Evolutionary conservation across 352 stramenopile species (phyloP).

Genomic region (Phytophthora pluvialis): DNA sequence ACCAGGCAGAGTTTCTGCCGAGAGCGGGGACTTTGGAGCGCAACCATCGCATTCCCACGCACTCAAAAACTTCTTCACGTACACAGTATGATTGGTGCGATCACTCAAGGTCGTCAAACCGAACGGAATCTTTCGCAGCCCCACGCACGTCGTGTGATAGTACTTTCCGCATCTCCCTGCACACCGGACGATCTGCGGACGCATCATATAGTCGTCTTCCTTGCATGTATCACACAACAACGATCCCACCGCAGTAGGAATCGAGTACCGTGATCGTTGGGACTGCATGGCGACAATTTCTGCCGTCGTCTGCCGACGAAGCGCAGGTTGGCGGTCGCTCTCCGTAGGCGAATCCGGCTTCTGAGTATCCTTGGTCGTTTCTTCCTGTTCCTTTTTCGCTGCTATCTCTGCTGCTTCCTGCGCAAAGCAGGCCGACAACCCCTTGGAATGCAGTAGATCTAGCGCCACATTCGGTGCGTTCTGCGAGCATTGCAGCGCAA

Average conservation of each 20-base stretch:
- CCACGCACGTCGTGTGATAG: conserved; percentile 83
- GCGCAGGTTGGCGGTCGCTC: conserved; percentile 17
- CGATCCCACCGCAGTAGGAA: conserved; percentile 34
- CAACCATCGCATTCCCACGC: conserved; percentile 77
- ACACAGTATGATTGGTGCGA: conserved; percentile 77
- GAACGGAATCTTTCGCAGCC: conserved; percentile 82
- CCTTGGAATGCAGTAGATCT: conserved; percentile 75
- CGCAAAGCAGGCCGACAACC: conserved; percentile 56
- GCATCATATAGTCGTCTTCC: conserved; percentile 87
- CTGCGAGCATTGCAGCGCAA: conserved; percentile 78
- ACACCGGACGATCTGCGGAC: conserved; percentile 73
- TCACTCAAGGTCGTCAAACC: conserved; percentile 85
- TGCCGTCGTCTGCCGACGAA: conserved; percentile 66
- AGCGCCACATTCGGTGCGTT: conserved; percentile 81
- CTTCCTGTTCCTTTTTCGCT: conserved; percentile 28
- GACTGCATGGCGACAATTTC: conserved; percentile 81
- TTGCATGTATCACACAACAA: conserved; percentile 64
- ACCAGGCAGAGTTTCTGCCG: not conserved
- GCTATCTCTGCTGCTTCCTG: conserved; percentile 35
- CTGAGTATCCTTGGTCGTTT: conserved; percentile 23
- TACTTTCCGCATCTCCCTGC: conserved; percentile 50
- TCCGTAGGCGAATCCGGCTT: conserved; percentile 14
- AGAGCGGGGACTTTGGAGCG: conserved; percentile 22
- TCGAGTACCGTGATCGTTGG: conserved; percentile 58
- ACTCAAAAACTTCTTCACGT: conserved; percentile 88